A percentile compares a stretch with the other conserved stretches of the same genome.
Evolutionary conservation across 805 yeast genomes (phyloP).

Genomic region (Metschnikowia kofuensis): DNA sequence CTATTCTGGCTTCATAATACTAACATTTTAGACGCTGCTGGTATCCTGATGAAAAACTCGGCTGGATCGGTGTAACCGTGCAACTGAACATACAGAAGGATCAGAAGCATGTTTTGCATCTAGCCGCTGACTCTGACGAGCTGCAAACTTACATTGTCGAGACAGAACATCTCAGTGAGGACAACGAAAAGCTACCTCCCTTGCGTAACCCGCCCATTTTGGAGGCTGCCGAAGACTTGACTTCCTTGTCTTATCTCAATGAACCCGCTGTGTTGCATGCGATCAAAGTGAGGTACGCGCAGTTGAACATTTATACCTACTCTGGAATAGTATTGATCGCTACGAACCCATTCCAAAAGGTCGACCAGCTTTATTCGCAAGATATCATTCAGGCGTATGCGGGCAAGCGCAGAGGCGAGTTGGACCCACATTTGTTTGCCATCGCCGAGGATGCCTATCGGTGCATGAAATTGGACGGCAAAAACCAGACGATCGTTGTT

Average conservation of each 20-base stretch:
- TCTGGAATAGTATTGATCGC: slow-evolving; percentile 97
- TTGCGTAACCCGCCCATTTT: slow-evolving; percentile 87
- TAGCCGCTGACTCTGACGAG: slow-evolving; percentile 51
- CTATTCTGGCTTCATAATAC: neutral
- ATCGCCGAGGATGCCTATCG: slow-evolving; percentile 97
- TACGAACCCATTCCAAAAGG: slow-evolving; percentile 90
- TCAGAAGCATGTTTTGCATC: slow-evolving; percentile 47
- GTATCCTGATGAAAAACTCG: slow-evolving; percentile 70
- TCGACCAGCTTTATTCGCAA: slow-evolving; percentile 85
- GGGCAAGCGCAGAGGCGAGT: slow-evolving; percentile 88
- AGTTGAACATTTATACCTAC: slow-evolving; percentile 88
- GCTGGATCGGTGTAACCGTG: slow-evolving; percentile 74
- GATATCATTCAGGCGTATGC: slow-evolving; percentile 95
- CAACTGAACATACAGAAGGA: slow-evolving; percentile 38
- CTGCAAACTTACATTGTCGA: slow-evolving; percentile 44
- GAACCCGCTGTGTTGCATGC: slow-evolving; percentile 97
- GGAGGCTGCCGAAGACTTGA: slow-evolving; percentile 93
- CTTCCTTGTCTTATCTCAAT: slow-evolving; percentile 85
- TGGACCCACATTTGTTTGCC: slow-evolving; percentile 95
- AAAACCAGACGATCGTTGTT: slow-evolving; percentile 93
- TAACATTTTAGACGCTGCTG: slow-evolving; percentile 54
- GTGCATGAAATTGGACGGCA: slow-evolving; percentile 81
- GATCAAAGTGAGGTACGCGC: slow-evolving; percentile 83
- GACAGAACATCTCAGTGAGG: slow-evolving; percentile 48
- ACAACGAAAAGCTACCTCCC: slow-evolving; percentile 63